Conservation (phyloP, 2,329 filamentous ascomycete genomes). For the Paecilomyces formosus region DNA sequence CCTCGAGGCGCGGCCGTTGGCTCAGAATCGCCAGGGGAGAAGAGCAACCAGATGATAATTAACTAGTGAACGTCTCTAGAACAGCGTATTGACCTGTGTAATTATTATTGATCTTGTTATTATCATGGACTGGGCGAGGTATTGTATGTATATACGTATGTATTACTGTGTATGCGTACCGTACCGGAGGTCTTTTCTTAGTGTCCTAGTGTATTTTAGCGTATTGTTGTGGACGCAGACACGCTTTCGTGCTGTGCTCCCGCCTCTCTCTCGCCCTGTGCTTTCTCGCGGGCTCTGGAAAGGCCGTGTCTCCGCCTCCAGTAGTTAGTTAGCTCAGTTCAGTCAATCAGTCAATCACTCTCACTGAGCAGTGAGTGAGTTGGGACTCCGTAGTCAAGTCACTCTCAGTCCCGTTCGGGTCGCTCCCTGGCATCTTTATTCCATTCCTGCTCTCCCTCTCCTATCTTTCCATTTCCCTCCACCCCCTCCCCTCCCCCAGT, state of each 20-base stretch:
- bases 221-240: not conserved
- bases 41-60: not conserved
- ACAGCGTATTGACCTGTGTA: no score
- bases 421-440: constrained; percentile 21
- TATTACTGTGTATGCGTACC: not conserved
- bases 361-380: no score
- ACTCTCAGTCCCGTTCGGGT: constrained; percentile 3
- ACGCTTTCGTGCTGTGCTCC: not conserved
- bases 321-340: not conserved
- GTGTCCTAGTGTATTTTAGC: not conserved
- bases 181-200: not conserved
- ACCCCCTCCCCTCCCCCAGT: constrained; percentile 9
- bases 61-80: not conserved
- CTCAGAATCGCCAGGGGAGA: not conserved
- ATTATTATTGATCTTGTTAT: no score
- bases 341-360: no score
- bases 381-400: no score
- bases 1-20: not conserved
- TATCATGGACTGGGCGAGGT: no score
- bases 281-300: constrained; percentile 1
- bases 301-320: not conserved
- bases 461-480: constrained; percentile 10
- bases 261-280: not conserved
- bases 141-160: no score
- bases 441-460: constrained; percentile 13